These are phyloP conservation scores for Ajuga reptans DNA, from an alignment of 305 asterid species.

Conservation along the genomic window DNA sequence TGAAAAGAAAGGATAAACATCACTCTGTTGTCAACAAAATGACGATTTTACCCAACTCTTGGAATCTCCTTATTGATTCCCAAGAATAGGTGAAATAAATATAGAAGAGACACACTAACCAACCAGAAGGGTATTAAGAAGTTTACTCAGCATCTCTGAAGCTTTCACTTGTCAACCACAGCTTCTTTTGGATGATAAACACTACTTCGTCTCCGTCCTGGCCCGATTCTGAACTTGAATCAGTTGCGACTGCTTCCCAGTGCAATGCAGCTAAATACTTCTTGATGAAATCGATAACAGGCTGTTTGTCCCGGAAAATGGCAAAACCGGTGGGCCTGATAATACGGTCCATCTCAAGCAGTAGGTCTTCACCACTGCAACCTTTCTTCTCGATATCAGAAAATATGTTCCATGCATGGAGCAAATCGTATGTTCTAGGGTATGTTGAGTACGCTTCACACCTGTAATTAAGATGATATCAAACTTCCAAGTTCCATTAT, in stretches of 20 bases:
- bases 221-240: conserved; percentile 43
- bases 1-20: neutral
- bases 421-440: conserved; percentile 78
- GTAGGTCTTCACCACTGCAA: conserved; percentile 88
- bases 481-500: neutral
- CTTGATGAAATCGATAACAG: conserved; percentile 65
- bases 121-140: conserved; percentile 3
- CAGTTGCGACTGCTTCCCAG: conserved; percentile 81
- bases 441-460: conserved; percentile 90
- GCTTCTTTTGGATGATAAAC: conserved; percentile 62
- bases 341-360: conserved; percentile 84
- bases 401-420: conserved; percentile 71
- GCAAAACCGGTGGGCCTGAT: conserved; percentile 82
- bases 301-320: conserved; percentile 58
- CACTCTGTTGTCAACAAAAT: conserved; percentile 29
- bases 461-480: conserved; percentile 34
- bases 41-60: conserved; percentile 21
- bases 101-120: conserved; percentile 14
- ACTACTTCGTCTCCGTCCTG: conserved; percentile 68
- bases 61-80: conserved; percentile 37
- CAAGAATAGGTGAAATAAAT: conserved; percentile 26
- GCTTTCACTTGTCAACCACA: conserved; percentile 82
- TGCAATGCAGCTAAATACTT: conserved; percentile 65
- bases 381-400: conserved; percentile 86
- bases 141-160: conserved; percentile 57